A percentile compares a stretch with the other conserved stretches of the same genome.
These are phyloP conservation scores for Fusarium sp. DNA, from an alignment of 2,329 filamentous ascomycete species.

Conservation along the genomic window DNA sequence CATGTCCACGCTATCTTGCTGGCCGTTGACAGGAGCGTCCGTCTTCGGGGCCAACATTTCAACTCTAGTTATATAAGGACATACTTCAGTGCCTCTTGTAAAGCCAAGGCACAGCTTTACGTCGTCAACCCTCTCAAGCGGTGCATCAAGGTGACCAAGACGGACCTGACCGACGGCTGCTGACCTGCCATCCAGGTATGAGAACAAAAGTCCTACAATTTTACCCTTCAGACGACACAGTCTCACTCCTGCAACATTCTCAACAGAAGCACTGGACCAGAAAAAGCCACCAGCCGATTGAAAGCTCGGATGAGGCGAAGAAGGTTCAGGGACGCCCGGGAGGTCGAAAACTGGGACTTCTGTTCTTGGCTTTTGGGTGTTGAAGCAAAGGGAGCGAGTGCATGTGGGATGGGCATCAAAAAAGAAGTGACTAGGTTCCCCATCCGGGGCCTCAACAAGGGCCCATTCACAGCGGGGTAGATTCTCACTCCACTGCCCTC, in stretches of 20 bases:
- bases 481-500: background rate
- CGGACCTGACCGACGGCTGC: background rate
- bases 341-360: background rate
- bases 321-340: background rate
- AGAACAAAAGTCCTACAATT: background rate
- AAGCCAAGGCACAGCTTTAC: background rate
- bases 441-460: background rate
- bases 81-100: rapidly evolving
- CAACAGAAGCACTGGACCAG: background rate
- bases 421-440: background rate
- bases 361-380: background rate
- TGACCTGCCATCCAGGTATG: background rate
- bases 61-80: background rate
- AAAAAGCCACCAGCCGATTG: background rate
- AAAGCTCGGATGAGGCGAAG: background rate
- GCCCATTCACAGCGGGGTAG: background rate
- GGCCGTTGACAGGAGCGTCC: background rate
- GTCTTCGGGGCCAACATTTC: background rate
- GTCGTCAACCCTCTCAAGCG: background rate
- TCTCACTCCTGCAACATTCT: background rate
- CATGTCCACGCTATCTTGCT: background rate
- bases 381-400: background rate
- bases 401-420: background rate
- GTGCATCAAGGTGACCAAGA: background rate
- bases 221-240: background rate